phyloP scores from a whole-genome alignment of 148 eudicot genomes.

The Cornus suecica region DNA sequence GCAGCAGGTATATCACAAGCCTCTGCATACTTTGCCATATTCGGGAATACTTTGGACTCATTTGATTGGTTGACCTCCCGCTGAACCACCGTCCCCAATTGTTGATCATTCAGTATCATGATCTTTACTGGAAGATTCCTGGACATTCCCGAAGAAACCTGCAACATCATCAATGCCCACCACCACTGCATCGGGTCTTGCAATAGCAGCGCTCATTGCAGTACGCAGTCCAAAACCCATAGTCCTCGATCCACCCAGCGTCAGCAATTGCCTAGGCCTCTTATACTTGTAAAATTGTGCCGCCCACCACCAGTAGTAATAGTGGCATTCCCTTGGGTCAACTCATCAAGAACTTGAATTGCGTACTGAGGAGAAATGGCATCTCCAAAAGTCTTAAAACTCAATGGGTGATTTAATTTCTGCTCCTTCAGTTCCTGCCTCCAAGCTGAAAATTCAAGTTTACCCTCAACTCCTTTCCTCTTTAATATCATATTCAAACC shows the following conservation, averaged over 20 bases:
- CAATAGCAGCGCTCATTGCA: too few relatives aligned
- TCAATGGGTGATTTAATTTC: constrained; percentile 34
- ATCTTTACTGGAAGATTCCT: constrained; percentile 54
- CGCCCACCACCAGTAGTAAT: constrained; percentile 59
- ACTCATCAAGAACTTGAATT: constrained; percentile 53
- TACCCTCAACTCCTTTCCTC: constrained; percentile 14
- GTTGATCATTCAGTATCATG: constrained; percentile 58
- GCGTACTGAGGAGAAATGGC: constrained; percentile 64
- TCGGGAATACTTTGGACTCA: constrained; percentile 35
- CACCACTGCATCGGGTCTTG: constrained; percentile 45
- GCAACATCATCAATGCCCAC: constrained; percentile 66
- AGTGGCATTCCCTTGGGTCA: constrained; percentile 46
- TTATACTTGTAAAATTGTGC: constrained; percentile 53
- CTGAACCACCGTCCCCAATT: constrained; percentile 60
- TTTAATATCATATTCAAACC: constrained; percentile 14
- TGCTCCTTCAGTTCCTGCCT: constrained; percentile 38
- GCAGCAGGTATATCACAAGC: constrained; percentile 50
- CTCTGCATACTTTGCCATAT: constrained; percentile 57
- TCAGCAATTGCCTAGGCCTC: constrained; percentile 54
- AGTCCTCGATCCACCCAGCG: too few relatives aligned
- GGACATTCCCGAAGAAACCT: constrained; percentile 52
- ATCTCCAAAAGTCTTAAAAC: constrained; percentile 49
- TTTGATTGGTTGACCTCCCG: constrained; percentile 59
- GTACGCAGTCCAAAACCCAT: constrained; percentile 66
- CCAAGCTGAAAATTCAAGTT: constrained; percentile 46